These are phyloP conservation scores for Zasmidium cellare DNA, from an alignment of 2,329 filamentous ascomycete genomes.

Conservation along the genomic window DNA sequence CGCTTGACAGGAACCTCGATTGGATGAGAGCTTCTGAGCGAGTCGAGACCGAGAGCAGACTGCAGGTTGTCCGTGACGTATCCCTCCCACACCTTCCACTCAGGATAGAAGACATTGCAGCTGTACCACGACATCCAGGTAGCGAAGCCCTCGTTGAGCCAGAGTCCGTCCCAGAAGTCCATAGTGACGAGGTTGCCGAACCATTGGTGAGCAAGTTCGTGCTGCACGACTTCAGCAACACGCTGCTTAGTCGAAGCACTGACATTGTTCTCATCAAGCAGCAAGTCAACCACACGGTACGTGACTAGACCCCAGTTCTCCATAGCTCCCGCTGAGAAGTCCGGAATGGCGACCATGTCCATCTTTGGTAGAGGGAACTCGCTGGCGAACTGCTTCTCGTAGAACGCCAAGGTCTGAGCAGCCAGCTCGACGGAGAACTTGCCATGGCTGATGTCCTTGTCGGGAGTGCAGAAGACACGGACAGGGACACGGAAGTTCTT, in stretches of 20 bases:
- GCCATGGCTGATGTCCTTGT: conserved; percentile 86
- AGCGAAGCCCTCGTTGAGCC: conserved; percentile 92
- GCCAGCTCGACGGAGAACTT: conserved; percentile 88
- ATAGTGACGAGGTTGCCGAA: conserved; percentile 97
- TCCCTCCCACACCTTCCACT: conserved; percentile 97
- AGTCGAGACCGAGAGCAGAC: conserved; percentile 82
- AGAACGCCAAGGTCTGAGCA: conserved; percentile 86
- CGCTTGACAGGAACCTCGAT: conserved; percentile 96
- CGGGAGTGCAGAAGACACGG: conserved; percentile 88
- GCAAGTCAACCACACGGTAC: conserved; percentile 86
- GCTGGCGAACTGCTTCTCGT: conserved; percentile 90
- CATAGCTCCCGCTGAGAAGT: conserved; percentile 95
- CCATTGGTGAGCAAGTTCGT: conserved; percentile 97
- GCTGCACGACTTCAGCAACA: conserved; percentile 92
- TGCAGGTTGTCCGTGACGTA: conserved; percentile 94
- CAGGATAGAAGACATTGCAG: conserved; percentile 91
- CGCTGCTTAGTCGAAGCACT: conserved; percentile 88
- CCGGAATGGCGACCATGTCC: conserved; percentile 94
- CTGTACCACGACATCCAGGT: conserved; percentile 95
- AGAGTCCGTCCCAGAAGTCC: conserved; percentile 97
- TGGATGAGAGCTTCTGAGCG: conserved; percentile 89
- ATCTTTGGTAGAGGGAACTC: conserved; percentile 88
- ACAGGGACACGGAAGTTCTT: conserved; percentile 89
- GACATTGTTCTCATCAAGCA: conserved; percentile 89
- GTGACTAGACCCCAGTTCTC: conserved; percentile 98